These are phyloP conservation scores for Fragaria vesca DNA, from an alignment of 306 rosid species.

Conservation along the genomic window DNA sequence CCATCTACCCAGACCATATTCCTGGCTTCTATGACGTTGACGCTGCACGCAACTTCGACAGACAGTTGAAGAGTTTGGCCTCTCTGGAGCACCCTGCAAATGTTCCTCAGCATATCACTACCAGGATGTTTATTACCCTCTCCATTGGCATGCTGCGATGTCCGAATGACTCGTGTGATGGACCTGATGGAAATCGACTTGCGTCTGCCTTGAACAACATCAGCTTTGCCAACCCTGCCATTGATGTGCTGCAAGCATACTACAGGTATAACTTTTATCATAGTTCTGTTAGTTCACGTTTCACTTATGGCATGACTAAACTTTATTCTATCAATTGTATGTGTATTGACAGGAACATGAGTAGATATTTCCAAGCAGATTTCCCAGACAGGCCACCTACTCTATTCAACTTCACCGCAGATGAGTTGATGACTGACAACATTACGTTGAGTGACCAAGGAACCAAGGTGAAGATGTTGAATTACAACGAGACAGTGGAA, in stretches of 20 bases:
- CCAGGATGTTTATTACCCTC: slow-evolving; percentile 28
- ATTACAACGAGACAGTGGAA: slow-evolving; percentile 40
- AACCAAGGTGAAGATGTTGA: slow-evolving; percentile 43
- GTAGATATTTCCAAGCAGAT: slow-evolving; percentile 12
- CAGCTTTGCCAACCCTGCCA: slow-evolving; percentile 36
- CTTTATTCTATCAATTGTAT: neutral
- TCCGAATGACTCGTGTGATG: slow-evolving; percentile 34
- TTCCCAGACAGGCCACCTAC: slow-evolving; percentile 47
- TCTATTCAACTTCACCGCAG: slow-evolving; percentile 37
- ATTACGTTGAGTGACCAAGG: slow-evolving; percentile 25
- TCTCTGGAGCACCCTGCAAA: slow-evolving; percentile 25
- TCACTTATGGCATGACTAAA: neutral
- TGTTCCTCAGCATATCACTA: slow-evolving; percentile 39
- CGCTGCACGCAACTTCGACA: slow-evolving; percentile 27
- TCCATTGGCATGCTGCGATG: slow-evolving; percentile 40
- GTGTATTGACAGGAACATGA: slow-evolving; percentile 1
- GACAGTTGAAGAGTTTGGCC: slow-evolving; percentile 32
- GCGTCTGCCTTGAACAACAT: slow-evolving; percentile 51
- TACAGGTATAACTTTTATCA: slow-evolving; percentile 26
- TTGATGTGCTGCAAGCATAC: slow-evolving; percentile 49
- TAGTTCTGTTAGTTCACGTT: neutral
- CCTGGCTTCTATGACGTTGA: slow-evolving; percentile 32
- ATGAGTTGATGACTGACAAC: slow-evolving; percentile 17
- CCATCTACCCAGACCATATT: slow-evolving; percentile 24
- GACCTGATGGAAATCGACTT: slow-evolving; percentile 41